These are phyloP conservation scores for Astragalus glycyphyllos DNA, from an alignment of 306 rosid genomes.

Conservation along the genomic window DNA sequence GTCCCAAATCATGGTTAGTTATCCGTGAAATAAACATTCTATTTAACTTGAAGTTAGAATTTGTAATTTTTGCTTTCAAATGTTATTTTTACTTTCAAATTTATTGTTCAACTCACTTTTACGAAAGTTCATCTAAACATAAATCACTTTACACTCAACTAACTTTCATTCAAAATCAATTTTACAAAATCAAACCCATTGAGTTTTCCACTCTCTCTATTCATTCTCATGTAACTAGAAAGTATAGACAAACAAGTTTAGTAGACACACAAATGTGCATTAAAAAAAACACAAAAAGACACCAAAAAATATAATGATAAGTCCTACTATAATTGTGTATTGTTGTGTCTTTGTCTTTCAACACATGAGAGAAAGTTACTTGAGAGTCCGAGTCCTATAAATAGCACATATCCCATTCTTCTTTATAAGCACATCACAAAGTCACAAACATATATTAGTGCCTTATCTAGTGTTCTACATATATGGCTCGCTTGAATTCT, in stretches of 20 bases:
- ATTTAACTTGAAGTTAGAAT: too few relatives aligned
- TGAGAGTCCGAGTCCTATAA: conserved; percentile 41
- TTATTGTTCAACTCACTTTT: too few relatives aligned
- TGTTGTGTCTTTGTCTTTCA: conserved; percentile 1
- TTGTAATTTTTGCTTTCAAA: too few relatives aligned
- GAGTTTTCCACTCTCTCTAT: not conserved
- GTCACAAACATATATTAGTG: not conserved
- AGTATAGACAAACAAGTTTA: not conserved
- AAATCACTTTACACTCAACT: too few relatives aligned
- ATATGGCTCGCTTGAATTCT: conserved; percentile 44
- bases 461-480: conserved; percentile 15
- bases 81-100: too few relatives aligned
- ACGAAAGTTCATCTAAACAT: too few relatives aligned
- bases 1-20: too few relatives aligned
- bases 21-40: too few relatives aligned
- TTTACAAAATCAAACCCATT: too few relatives aligned
- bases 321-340: not conserved
- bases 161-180: too few relatives aligned
- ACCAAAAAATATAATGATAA: not conserved
- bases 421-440: conserved; percentile 24
- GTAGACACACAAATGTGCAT: too few relatives aligned
- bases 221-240: not conserved
- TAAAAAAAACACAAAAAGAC: not conserved
- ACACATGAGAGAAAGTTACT: not conserved
- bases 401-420: conserved; percentile 32